Evolutionary conservation across 108 stramenopile species (phyloP).

Genomic region (Skeletonema costatum): DNA sequence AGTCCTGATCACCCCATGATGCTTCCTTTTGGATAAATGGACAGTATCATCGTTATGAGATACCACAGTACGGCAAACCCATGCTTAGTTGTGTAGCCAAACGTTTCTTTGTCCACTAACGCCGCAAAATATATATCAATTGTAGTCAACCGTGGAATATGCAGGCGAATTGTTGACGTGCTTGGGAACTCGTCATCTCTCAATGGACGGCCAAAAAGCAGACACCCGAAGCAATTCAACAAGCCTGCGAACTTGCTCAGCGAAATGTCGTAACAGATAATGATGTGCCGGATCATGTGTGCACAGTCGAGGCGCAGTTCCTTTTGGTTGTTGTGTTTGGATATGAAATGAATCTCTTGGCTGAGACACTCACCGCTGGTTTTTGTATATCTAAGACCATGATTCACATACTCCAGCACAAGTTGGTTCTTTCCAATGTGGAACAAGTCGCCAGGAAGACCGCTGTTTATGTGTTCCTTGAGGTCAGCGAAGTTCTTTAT

Average conservation of each 20-base stretch:
- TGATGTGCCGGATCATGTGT: not conserved
- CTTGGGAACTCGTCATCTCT: conserved; percentile 1
- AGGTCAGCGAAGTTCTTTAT: no score
- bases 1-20: conserved; percentile 1
- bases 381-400: no score
- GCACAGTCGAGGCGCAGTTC: not conserved
- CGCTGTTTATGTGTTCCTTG: no score
- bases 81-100: not conserved
- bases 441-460: no score
- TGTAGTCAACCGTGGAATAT: not conserved
- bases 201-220: not conserved
- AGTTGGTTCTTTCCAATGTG: no score
- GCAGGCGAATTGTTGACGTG: not conserved
- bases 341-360: no score
- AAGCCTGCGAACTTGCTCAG: conserved; percentile 3
- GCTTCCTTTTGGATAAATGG: not conserved
- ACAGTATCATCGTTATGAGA: conserved; percentile 16
- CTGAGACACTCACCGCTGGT: no score
- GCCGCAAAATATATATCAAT: not conserved
- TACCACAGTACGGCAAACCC: not conserved
- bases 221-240: not conserved
- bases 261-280: not conserved
- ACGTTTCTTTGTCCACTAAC: not conserved
- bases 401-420: no score
- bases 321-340: no score